Conservation (phyloP, 129 eudicot genomes). For the Dittrichia graveolens region DNA sequence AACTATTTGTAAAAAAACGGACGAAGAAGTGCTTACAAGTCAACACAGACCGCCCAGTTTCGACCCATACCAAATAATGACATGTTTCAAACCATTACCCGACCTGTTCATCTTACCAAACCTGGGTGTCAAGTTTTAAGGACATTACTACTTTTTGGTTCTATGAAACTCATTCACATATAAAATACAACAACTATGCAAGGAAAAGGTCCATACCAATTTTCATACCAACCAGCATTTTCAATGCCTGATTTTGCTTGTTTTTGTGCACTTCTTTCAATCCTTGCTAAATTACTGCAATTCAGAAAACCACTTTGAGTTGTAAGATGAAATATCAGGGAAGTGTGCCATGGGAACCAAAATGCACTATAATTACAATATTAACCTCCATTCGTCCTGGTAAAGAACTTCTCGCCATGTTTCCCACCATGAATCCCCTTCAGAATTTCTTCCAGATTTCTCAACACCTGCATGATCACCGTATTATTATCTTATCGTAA, state of each 20-base stretch:
- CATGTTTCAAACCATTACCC: not conserved
- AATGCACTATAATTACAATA: slow-evolving; percentile 10
- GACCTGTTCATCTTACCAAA: not conserved
- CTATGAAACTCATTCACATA: not conserved
- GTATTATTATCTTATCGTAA: not conserved
- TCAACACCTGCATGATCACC: slow-evolving; percentile 64
- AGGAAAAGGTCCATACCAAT: slow-evolving; percentile 26
- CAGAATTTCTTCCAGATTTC: slow-evolving; percentile 88
- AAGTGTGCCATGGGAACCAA: not conserved
- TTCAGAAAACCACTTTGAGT: not conserved
- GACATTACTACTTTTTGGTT: not conserved
- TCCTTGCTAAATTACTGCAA: slow-evolving; percentile 87
- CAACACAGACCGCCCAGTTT: not conserved
- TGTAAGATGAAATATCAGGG: slow-evolving; percentile 6
- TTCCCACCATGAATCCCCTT: slow-evolving; percentile 99
- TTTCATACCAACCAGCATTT: slow-evolving; percentile 97
- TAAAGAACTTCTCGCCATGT: slow-evolving; percentile 99
- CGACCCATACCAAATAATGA: not conserved
- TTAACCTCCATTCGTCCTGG: slow-evolving; percentile 97
- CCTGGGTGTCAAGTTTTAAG: not conserved
- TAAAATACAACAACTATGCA: not conserved
- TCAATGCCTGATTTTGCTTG: slow-evolving; percentile 94
- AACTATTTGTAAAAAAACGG: not conserved
- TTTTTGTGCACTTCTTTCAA: slow-evolving; percentile 94
- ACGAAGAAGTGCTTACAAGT: not conserved